Evolutionary conservation across 306 rosid species (phyloP), one percentile per base, ranked within the genome.

Genomic region (Vigna reflexopilosa): DNA sequence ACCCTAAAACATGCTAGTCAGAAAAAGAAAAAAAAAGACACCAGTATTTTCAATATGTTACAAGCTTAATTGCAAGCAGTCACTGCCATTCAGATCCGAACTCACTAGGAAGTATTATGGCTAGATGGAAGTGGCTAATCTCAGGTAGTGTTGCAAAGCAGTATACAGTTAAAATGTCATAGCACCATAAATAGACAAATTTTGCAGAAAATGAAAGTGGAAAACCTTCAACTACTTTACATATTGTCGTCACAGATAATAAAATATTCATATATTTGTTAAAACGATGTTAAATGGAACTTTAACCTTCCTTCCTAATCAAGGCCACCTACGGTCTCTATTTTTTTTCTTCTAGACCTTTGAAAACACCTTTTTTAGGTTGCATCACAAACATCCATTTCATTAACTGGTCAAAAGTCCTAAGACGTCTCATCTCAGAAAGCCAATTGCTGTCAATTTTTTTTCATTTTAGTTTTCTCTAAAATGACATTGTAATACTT

Each of bases 1-100:
- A 70, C 69, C 72, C 75, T 72, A 22, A 76, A 73, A 72, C 32
- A 64, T 48, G 44, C 42, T 42, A 66, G 19, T 48, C 61, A 55
- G 34, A 30, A 30, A 30, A 10, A 11, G 6, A 44, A 62, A 1
- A 54, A 57, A 26, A 68, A 56, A 76, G 6, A 7, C 1, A 55
- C 26, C 34, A 70, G 26, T 26, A 26, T 19, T 45, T 26, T 45
- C 34, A 67, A 36, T 74, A 19, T 48, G 17, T 34, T 72, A 30
- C 45, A 32, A 68, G 71, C 40, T 69, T 26, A 24, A 55, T 42
- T 9, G n/a, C 78, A 74, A 55, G 52, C 36, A 63, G 38, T 65
- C 45, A 28, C 76, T 50, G 63, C 61, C 34, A 61, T 51, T 73
- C 68, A 72, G 16, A 58, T 22, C 42, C 13, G 26, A 72, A 65